Base-by-base conservation (phyloP, 2,329 filamentous ascomycete species). In the Corynespora cassiicola region DNA sequence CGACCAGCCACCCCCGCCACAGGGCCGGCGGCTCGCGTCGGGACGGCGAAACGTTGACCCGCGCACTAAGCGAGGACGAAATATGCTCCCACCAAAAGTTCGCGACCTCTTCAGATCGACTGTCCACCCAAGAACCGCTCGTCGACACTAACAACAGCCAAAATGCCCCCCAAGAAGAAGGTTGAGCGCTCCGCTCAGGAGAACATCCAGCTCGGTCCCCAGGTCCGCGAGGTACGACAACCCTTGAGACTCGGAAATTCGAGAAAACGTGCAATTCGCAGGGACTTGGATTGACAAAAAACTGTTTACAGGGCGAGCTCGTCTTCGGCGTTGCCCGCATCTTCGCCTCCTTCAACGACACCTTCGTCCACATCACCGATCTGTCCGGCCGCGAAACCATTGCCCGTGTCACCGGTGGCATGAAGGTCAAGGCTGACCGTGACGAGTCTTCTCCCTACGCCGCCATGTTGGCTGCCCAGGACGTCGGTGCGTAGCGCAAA, bases 371-470 rank as follows among this genome's bases (percentile, higher is more conserved):
- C 81, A 90, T 99, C 74, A 99, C 94, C 81, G 94, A 97, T 95
- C 90, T 99, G 75, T 75, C 72, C 80, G 94, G 94, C 80, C 94
- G 94, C 79, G 94, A 99, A 88, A 99, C 95, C 80, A 96, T 99
- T 82, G 89, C 85, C 85, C 91, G 94, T 89, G 92, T 99, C 65
- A 99, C 95, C 69, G 94, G 95, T 81, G 95, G 95, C 74, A 99
- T 99, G 94, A 99, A 99, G 85, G 94, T 99, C 85, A 99, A 99
- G 59, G 65, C 65, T 41, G 65, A 99, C 74, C 92, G 94, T 84
- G 94, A 99, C 81, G 94, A 99, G 84, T 97, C 92, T 70, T 97
- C 94, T 63, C 94, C 94, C 69, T 99, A 99, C 84, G 94, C 94
- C 70, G 94, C 94, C 79, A 99, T 99, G 94, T 91, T 99, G 88